These are phyloP conservation scores for Saccharum officinarum DNA, from an alignment of 176 grass and related monocot genomes.

Conservation along the genomic window DNA sequence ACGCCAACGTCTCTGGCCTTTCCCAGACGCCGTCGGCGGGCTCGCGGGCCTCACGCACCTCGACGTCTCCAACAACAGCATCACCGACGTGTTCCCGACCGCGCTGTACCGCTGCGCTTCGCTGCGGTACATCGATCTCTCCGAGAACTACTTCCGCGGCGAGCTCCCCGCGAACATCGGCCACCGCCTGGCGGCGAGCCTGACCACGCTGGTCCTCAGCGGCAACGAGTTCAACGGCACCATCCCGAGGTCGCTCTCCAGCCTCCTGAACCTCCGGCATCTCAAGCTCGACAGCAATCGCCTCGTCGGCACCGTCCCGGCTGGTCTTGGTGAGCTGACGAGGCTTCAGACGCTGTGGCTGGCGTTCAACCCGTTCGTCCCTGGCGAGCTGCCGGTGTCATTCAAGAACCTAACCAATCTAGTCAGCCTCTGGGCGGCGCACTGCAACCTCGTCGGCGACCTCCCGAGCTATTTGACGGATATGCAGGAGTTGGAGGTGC, in stretches of 20 bases:
- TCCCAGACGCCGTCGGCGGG: slow-evolving; percentile 52
- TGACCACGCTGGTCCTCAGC: slow-evolving; percentile 40
- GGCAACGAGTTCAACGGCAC: slow-evolving; percentile 39
- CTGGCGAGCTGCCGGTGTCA: slow-evolving; percentile 39
- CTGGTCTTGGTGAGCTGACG: slow-evolving; percentile 49
- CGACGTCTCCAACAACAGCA: slow-evolving; percentile 49
- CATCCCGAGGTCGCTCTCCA: slow-evolving; percentile 50
- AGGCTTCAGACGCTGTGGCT: slow-evolving; percentile 10
- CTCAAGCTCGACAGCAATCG: slow-evolving; percentile 40
- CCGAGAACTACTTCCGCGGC: slow-evolving; percentile 46
- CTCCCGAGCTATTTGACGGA: slow-evolving; percentile 42
- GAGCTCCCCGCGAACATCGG: slow-evolving; percentile 54
- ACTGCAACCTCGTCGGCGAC: slow-evolving; percentile 37
- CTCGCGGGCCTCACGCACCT: slow-evolving; percentile 50
- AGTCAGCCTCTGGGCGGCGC: neutral
- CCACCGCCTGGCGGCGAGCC: neutral
- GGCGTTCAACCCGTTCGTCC: slow-evolving; percentile 29
- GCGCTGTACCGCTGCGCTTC: slow-evolving; percentile 41
- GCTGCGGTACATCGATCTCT: slow-evolving; percentile 53
- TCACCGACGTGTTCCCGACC: slow-evolving; percentile 42
- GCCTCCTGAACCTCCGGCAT: slow-evolving; percentile 14
- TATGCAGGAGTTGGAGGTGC: slow-evolving; percentile 18
- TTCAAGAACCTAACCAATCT: slow-evolving; percentile 53
- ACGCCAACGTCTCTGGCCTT: slow-evolving; percentile 19
- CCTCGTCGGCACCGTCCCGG: slow-evolving; percentile 44